Conservation (phyloP, 257 asterid species). For the Orobanche coerulescens region DNA sequence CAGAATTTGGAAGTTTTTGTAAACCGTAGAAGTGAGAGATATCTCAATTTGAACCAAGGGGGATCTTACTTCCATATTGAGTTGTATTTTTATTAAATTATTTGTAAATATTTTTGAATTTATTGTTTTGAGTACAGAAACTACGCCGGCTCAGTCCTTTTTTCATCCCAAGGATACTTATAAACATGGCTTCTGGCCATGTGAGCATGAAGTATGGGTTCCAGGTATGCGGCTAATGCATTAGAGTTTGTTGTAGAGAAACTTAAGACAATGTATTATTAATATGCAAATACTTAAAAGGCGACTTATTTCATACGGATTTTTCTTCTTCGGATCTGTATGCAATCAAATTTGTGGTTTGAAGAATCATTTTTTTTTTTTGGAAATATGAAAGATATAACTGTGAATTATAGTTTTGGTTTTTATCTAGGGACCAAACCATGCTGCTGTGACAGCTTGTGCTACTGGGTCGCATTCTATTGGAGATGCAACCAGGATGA, state of each 20-base stretch:
- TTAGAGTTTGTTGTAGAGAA: background rate
- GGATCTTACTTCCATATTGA: background rate
- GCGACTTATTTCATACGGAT: background rate
- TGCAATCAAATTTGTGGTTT: background rate
- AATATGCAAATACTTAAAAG: background rate
- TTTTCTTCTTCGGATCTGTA: slow-evolving; percentile 7
- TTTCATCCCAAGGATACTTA: slow-evolving; percentile 89
- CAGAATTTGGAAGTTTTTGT: background rate
- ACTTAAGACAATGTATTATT: background rate
- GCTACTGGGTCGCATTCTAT: slow-evolving; percentile 97
- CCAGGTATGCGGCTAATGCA: slow-evolving; percentile 42
- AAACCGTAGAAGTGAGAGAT: background rate
- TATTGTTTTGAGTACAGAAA: slow-evolving; percentile 42
- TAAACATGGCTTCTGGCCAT: slow-evolving; percentile 98
- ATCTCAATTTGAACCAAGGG: slow-evolving; percentile 7
- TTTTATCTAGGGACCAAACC: slow-evolving; percentile 94
- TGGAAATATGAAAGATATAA: slow-evolving; percentile 18
- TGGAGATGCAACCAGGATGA: slow-evolving; percentile 96
- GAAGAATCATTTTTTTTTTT: slow-evolving; percentile 1
- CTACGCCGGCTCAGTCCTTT: slow-evolving; percentile 89
- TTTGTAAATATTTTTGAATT: background rate
- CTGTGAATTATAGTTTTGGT: slow-evolving; percentile 41
- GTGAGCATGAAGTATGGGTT: slow-evolving; percentile 97
- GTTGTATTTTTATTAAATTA: background rate
- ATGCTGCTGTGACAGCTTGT: slow-evolving; percentile 99